Conservation (phyloP, 2,329 filamentous ascomycete genomes). For the Apiospora kogelbergensis region DNA sequence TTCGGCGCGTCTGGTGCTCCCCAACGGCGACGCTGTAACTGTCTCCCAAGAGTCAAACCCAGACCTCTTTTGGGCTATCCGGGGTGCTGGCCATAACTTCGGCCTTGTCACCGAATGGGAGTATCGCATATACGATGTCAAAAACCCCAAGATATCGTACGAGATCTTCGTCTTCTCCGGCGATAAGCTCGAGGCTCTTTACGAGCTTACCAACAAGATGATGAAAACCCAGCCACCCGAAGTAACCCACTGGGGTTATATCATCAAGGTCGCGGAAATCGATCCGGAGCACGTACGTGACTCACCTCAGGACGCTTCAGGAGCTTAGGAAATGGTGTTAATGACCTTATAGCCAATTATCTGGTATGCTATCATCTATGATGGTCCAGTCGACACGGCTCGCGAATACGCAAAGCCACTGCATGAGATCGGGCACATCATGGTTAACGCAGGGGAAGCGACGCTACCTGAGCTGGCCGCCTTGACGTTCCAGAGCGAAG, state of each 20-base stretch:
- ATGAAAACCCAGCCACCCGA: constrained; percentile 19
- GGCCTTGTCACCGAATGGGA: constrained; percentile 23
- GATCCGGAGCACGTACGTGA: constrained; percentile 19
- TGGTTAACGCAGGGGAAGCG: constrained; percentile 16
- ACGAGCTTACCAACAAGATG: constrained; percentile 15
- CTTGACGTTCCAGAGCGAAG: constrained; percentile 16
- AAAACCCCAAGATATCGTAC: constrained; percentile 18
- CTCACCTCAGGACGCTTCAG: not conserved
- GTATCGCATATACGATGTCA: constrained; percentile 29
- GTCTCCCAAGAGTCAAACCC: constrained; percentile 11
- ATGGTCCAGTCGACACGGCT: constrained; percentile 15
- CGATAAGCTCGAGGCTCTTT: constrained; percentile 21
- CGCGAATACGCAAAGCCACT: constrained; percentile 19
- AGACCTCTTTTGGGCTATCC: constrained; percentile 15
- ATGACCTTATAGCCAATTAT: constrained; percentile 18
- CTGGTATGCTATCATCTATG: constrained; percentile 24
- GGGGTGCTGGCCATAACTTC: constrained; percentile 12
- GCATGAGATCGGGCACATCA: constrained; percentile 17
- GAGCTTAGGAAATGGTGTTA: not conserved
- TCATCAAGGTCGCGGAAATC: constrained; percentile 17
- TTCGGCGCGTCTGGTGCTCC: constrained; percentile 20
- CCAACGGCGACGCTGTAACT: constrained; percentile 16
- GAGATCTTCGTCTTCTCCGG: constrained; percentile 21
- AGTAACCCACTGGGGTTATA: constrained; percentile 19
- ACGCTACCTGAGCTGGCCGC: constrained; percentile 18